A percentile compares a stretch with the other conserved stretches of the same genome.
Evolutionary conservation across 345 rosid genomes (phyloP).

Genomic region (Pelargonium nanum): DNA sequence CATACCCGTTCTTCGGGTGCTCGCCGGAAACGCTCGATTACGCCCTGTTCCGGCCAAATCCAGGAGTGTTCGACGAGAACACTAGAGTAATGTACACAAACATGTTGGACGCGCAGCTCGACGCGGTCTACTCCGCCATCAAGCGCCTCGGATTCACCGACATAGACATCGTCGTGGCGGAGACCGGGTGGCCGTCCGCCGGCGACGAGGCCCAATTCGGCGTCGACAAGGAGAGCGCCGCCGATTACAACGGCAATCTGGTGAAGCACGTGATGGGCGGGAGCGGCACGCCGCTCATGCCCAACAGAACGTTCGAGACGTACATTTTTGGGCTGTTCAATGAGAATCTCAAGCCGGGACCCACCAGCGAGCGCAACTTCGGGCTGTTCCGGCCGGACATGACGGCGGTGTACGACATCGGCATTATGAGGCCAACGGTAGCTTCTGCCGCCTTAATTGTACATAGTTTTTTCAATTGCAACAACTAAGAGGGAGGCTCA

Average conservation of each 20-base stretch:
- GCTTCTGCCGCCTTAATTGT: conserved; percentile 26
- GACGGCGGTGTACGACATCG: conserved; percentile 59
- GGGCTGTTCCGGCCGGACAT: conserved; percentile 59
- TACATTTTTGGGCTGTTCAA: conserved; percentile 81
- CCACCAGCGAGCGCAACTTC: conserved; percentile 57
- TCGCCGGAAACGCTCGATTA: conserved; percentile 51
- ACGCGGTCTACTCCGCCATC: conserved; percentile 75
- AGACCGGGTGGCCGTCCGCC: conserved; percentile 82
- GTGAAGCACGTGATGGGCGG: conserved; percentile 51
- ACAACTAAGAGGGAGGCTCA: no score
- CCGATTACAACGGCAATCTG: conserved; percentile 53
- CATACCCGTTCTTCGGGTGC: conserved; percentile 80
- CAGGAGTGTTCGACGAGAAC: conserved; percentile 42
- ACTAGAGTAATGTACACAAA: conserved; percentile 48
- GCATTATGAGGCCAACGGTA: conserved; percentile 68
- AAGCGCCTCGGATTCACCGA: conserved; percentile 51
- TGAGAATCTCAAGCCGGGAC: conserved; percentile 75
- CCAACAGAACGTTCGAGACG: conserved; percentile 68
- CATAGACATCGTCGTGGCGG: conserved; percentile 68
- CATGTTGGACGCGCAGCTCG: conserved; percentile 89
- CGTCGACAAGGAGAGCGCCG: conserved; percentile 41
- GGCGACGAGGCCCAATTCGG: conserved; percentile 59
- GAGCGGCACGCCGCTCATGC: conserved; percentile 76
- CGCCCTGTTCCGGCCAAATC: conserved; percentile 60
- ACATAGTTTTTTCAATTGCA: no score